phyloP scores from a whole-genome alignment of 768 basidiomycete species.

The Agaricus subrufescens region DNA sequence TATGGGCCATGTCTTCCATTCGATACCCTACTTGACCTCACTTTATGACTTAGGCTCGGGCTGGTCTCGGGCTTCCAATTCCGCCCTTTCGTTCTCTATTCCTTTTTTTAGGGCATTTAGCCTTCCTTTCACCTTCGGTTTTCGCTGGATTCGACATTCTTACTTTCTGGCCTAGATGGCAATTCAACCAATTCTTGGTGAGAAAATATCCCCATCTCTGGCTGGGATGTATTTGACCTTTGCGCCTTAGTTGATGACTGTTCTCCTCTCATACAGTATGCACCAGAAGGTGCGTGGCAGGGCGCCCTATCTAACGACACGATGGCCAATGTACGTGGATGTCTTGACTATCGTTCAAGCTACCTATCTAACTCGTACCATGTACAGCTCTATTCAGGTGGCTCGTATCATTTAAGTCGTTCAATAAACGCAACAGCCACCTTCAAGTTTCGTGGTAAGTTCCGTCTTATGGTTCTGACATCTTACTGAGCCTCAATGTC shows the following conservation, averaged over 20 bases:
- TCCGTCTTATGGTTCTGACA: background rate
- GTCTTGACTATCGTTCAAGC: background rate
- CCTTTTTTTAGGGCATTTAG: constrained; percentile 10
- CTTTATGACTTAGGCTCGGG: background rate
- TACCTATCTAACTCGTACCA: background rate
- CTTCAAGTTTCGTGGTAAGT: constrained; percentile 44
- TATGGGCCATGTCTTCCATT: background rate
- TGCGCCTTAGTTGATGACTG: constrained; percentile 46
- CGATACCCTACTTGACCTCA: background rate
- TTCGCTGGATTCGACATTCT: constrained; percentile 15
- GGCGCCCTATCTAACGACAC: constrained; percentile 38
- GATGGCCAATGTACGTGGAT: constrained; percentile 29
- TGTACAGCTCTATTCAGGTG: constrained; percentile 36
- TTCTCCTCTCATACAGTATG: constrained; percentile 50
- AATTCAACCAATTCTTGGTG: constrained; percentile 39
- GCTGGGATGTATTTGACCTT: background rate
- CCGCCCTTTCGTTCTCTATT: constrained; percentile 8
- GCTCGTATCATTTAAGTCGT: constrained; percentile 40
- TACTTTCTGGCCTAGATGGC: constrained; percentile 41
- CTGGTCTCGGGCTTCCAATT: constrained; percentile 5
- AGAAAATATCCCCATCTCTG: background rate
- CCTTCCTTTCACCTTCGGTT: constrained; percentile 17
- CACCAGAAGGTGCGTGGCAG: constrained; percentile 44
- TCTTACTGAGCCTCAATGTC: background rate
- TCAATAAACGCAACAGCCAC: constrained; percentile 43